Base-by-base conservation (phyloP, 2,329 filamentous ascomycete species). In the Acephala macrosclerotiorum region DNA sequence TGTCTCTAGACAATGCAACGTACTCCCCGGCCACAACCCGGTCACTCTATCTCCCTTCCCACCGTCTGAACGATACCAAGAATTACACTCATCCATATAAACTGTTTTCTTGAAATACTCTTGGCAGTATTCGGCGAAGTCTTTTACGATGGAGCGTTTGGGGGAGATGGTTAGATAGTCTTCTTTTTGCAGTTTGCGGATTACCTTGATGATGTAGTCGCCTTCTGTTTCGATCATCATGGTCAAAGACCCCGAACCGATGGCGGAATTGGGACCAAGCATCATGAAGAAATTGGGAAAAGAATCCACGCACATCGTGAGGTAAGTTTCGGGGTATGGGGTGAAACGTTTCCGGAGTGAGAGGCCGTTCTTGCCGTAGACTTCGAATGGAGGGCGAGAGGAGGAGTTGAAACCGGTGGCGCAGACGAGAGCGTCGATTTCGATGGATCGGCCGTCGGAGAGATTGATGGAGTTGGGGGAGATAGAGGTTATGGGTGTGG, bases 61-160 rank as follows among this genome's bases (percentile, higher is more conserved):
- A 22, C 78, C 78, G 11, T 80, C 67, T 42, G 42, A 67, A 20
- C 63, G 63, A 42, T 75, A 74, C 73, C 73, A 76, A 20, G 65
- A 69, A 9, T 68, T 68, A 45, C 73, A 84, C 16, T 76, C 74
- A 12, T 80, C 77, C 12, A 80, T 77, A 81, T 84, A 87, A 2
- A 82, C 80, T 0, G 83, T 85, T 22, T 82, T 81, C 53, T 84
- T 83, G 81, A 87, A 85, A 69, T 86, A 85, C 1, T 78, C 73
- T 1, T 77, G 74, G 45, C 81, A 79, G 75, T 83, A 85, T 73
- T 79, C 82, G 66, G 79, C 80, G 77, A 82, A 88, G 71, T 86
- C 83, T 25, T 80, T 79, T 3, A 84, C 78, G 36, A 79, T 74
- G 29, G 85, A 80, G 18, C 81, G 74, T 38, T 81, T 82, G 1